Percentiles rank a stretch among this genome's conserved stretches.
These are phyloP conservation scores for Aspergillus sp. DNA, from an alignment of 2,329 filamentous ascomycete species.

Conservation along the genomic window DNA sequence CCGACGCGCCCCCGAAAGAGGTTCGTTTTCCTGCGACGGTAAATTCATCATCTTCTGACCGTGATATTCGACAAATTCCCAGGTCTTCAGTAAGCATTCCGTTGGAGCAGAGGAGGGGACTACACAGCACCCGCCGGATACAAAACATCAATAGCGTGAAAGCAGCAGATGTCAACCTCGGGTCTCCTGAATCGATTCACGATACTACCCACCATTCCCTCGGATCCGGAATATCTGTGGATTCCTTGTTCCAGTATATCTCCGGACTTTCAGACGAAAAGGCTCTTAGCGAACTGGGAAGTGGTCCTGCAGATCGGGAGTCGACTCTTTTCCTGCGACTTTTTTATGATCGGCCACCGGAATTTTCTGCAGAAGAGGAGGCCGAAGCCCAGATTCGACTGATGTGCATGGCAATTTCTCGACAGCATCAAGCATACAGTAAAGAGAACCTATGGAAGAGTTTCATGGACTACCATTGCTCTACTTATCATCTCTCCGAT, in stretches of 20 bases:
- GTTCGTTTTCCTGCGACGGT: constrained; percentile 17
- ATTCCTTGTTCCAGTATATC: constrained; percentile 23
- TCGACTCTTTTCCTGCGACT: constrained; percentile 41
- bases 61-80: constrained; percentile 7
- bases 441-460: constrained; percentile 26
- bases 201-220: no score
- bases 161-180: no score
- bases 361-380: constrained; percentile 22
- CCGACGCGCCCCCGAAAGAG: constrained; percentile 16
- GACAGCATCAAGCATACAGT: constrained; percentile 36
- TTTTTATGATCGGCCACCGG: constrained; percentile 31
- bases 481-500: constrained; percentile 30
- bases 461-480: constrained; percentile 30
- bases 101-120: constrained; percentile 22
- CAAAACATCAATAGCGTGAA: no score
- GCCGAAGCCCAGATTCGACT: constrained; percentile 33
- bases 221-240: constrained; percentile 8
- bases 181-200: no score
- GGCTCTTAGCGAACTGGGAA: constrained; percentile 31
- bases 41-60: constrained; percentile 18
- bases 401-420: constrained; percentile 29
- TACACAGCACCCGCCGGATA: constrained; percentile 16
- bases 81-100: constrained; percentile 13
- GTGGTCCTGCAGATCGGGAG: constrained; percentile 27
- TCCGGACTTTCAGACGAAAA: constrained; percentile 24